A percentile compares a stretch with the other conserved stretches of the same genome.
Evolutionary conservation across 202 grass and related monocot species (phyloP).

Genomic region (Carex sylvatica): DNA sequence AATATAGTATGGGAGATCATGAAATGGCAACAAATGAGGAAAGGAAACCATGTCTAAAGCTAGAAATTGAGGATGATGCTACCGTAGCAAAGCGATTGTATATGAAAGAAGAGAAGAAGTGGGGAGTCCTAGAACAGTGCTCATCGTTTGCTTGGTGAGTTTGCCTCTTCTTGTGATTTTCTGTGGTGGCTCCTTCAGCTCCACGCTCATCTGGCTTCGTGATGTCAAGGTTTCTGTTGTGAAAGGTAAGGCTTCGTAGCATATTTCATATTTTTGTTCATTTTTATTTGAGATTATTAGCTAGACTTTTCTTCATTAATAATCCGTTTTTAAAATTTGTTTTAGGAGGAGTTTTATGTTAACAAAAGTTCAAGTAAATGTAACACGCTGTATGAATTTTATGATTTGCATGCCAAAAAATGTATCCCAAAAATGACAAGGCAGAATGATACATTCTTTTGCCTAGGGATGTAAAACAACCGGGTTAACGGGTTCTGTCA

Average conservation of each 20-base stretch:
- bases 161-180: slow-evolving; percentile 22
- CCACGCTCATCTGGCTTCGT: slow-evolving; percentile 27
- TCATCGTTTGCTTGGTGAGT: slow-evolving; percentile 25
- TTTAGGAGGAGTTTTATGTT: too few relatives aligned
- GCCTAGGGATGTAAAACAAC: too few relatives aligned
- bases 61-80: background rate
- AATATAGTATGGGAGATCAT: background rate
- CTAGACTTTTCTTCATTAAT: too few relatives aligned
- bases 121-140: background rate
- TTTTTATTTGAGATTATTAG: too few relatives aligned
- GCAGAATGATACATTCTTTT: too few relatives aligned
- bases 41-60: background rate
- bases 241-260: background rate
- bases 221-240: background rate
- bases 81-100: background rate
- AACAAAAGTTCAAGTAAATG: too few relatives aligned
- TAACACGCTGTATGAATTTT: too few relatives aligned
- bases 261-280: too few relatives aligned
- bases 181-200: background rate
- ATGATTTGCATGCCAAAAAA: too few relatives aligned
- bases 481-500: too few relatives aligned
- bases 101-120: background rate
- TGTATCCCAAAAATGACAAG: too few relatives aligned
- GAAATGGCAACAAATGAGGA: background rate
- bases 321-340: too few relatives aligned